Conservation (phyloP, 2,329 filamentous ascomycete genomes). For the Penicillium sp. region DNA sequence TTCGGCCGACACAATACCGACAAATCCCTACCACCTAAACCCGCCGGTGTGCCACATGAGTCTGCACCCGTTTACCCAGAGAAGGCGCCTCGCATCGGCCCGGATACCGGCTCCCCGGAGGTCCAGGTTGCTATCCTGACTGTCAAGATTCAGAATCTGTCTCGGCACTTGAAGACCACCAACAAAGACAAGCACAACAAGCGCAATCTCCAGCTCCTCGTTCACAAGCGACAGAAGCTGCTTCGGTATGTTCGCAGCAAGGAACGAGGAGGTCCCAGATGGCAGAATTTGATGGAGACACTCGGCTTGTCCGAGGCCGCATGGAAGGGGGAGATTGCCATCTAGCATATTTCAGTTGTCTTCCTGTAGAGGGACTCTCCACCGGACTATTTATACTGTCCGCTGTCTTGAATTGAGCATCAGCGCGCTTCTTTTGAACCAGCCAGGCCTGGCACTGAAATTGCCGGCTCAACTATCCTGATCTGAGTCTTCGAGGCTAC, state of each 20-base stretch:
- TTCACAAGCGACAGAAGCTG: slow-evolving; percentile 85
- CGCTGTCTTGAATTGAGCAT: slow-evolving; percentile 10
- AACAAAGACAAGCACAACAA: slow-evolving; percentile 93
- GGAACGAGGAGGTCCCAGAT: slow-evolving; percentile 85
- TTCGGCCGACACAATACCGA: slow-evolving; percentile 94
- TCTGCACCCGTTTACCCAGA: slow-evolving; percentile 35
- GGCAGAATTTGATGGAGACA: slow-evolving; percentile 77
- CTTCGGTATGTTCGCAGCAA: slow-evolving; percentile 80
- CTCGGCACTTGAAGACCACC: slow-evolving; percentile 63
- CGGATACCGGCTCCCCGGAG: slow-evolving; percentile 90
- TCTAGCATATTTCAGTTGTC: slow-evolving; percentile 47
- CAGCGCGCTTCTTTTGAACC: slow-evolving; percentile 11
- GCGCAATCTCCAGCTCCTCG: slow-evolving; percentile 76
- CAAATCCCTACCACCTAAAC: slow-evolving; percentile 58
- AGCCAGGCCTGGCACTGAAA: slow-evolving; percentile 6
- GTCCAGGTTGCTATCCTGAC: slow-evolving; percentile 97
- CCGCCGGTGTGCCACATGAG: slow-evolving; percentile 40
- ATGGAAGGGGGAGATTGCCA: slow-evolving; percentile 82
- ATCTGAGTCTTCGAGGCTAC: slow-evolving; percentile 4
- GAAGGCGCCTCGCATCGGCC: slow-evolving; percentile 67
- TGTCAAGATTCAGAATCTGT: slow-evolving; percentile 80
- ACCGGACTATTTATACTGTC: background rate
- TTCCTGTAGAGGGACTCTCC: background rate
- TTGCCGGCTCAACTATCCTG: slow-evolving; percentile 9
- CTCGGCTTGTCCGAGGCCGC: slow-evolving; percentile 82